These are phyloP conservation scores for Penicillium paxilli DNA, from an alignment of 495 filamentous ascomycete genomes.

Conservation along the genomic window DNA sequence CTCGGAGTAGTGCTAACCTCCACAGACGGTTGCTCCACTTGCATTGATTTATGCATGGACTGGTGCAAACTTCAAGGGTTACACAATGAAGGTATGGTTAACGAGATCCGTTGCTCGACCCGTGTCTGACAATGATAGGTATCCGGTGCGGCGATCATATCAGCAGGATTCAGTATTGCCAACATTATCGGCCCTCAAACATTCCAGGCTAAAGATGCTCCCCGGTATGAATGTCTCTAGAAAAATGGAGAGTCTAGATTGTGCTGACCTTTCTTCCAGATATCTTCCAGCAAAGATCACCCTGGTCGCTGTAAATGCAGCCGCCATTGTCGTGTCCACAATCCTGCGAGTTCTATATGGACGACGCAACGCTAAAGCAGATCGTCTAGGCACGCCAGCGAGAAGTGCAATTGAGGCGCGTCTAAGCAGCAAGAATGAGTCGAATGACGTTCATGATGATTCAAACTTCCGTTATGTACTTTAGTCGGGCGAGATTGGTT, in stretches of 20 bases:
- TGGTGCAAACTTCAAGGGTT: conserved; percentile 40
- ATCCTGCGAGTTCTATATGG: conserved; percentile 43
- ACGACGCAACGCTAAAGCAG: conserved; percentile 17
- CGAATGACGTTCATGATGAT: conserved; percentile 16
- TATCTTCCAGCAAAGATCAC: conserved; percentile 61
- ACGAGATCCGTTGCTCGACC: background rate
- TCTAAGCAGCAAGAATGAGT: conserved; percentile 1
- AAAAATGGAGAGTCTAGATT: background rate
- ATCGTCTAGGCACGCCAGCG: conserved; percentile 20
- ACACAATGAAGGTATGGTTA: conserved; percentile 43
- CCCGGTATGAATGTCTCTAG: conserved; percentile 25
- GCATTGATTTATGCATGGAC: conserved; percentile 47
- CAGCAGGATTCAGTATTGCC: conserved; percentile 50
- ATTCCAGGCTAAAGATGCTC: conserved; percentile 51
- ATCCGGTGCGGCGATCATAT: conserved; percentile 34
- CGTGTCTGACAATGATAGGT: conserved; percentile 9
- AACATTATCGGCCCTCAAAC: conserved; percentile 63
- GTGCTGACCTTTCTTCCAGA: background rate
- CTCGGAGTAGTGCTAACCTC: background rate
- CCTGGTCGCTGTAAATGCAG: conserved; percentile 48
- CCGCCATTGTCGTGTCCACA: conserved; percentile 39
- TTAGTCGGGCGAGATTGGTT: conserved; percentile 1
- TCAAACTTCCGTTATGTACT: conserved; percentile 30
- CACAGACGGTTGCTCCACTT: conserved; percentile 32
- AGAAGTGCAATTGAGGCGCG: conserved; percentile 16